These are phyloP conservation scores for Anacardium occidentale DNA, from an alignment of 345 rosid genomes.

Conservation along the genomic window DNA sequence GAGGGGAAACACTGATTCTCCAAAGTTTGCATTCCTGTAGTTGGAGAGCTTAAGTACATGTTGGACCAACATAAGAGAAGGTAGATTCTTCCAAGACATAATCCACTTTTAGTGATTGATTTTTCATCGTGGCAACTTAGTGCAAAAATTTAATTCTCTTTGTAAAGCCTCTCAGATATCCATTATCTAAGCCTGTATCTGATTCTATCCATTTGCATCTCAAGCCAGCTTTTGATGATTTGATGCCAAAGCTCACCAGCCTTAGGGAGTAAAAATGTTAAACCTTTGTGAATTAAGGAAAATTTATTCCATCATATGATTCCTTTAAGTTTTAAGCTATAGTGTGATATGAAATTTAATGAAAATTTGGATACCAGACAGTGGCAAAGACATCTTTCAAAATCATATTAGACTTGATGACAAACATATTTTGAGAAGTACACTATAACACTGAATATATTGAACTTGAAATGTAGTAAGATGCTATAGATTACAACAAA, in stretches of 20 bases:
- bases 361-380: neutral
- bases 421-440: neutral
- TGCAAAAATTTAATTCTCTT: neutral
- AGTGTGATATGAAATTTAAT: neutral
- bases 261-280: too few species aligned
- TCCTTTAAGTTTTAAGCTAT: too few species aligned
- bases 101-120: neutral
- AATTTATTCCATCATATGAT: neutral
- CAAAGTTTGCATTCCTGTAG: neutral
- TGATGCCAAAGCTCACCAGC: neutral
- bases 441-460: neutral
- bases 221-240: too few species aligned
- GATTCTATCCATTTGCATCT: too few species aligned
- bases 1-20: neutral
- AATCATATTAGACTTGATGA: neutral
- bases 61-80: conserved; percentile 5
- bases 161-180: too few species aligned
- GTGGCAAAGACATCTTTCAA: neutral
- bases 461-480: neutral
- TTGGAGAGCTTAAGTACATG: neutral
- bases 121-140: neutral
- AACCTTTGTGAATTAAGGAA: neutral
- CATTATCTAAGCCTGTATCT: too few species aligned
- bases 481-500: neutral
- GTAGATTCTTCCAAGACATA: conserved; percentile 2